A percentile compares a stretch with the other conserved stretches of the same genome.
These are phyloP conservation scores for Dioszegia crocea DNA, from an alignment of 768 basidiomycete genomes.

Conservation along the genomic window DNA sequence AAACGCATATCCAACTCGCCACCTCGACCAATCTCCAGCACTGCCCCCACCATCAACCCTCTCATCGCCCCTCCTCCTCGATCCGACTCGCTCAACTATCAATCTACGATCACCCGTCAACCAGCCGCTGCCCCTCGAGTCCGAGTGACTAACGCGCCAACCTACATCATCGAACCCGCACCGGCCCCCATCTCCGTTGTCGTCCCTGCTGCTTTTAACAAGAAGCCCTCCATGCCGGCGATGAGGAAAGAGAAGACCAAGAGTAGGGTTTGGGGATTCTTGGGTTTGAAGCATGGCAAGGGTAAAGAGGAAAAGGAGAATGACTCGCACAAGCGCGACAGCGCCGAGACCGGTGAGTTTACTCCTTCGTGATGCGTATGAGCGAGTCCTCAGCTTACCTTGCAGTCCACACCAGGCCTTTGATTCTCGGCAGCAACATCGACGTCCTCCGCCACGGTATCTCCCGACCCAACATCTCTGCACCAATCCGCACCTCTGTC, in stretches of 20 bases:
- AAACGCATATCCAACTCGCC: slow-evolving; percentile 12
- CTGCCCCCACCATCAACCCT: background rate
- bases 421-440: slow-evolving; percentile 3
- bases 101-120: background rate
- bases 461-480: background rate
- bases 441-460: slow-evolving; percentile 1
- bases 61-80: slow-evolving; percentile 26
- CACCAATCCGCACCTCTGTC: background rate
- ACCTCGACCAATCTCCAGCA: background rate
- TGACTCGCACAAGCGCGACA: background rate
- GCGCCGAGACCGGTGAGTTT: background rate
- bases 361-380: too few relatives aligned
- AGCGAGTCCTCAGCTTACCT: background rate
- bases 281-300: slow-evolving; percentile 22
- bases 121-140: background rate
- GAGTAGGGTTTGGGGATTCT: slow-evolving; percentile 36
- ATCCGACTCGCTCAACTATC: slow-evolving; percentile 23
- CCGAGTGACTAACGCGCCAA: background rate
- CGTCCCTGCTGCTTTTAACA: slow-evolving; percentile 4
- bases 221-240: slow-evolving; percentile 8
- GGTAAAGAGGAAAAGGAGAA: slow-evolving; percentile 18
- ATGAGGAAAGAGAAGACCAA: slow-evolving; percentile 35
- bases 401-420: background rate
- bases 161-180: background rate
- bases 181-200: background rate